A percentile compares a stretch with the other conserved stretches of the same genome.
Conservation (phyloP, 2,329 filamentous ascomycete genomes). For the Claviceps pazoutovae region DNA sequence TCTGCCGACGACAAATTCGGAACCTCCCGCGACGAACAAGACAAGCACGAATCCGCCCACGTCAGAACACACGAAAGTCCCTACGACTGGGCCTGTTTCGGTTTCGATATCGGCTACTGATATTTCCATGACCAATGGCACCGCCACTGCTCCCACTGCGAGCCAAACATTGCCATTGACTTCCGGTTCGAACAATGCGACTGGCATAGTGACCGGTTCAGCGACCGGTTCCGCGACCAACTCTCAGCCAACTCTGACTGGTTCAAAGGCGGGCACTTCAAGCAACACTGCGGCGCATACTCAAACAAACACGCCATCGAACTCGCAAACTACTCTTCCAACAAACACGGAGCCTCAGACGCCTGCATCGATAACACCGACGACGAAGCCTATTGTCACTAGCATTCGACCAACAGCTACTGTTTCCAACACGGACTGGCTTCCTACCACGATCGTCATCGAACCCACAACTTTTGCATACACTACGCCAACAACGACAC, state of each 20-base stretch:
- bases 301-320: too few relatives aligned
- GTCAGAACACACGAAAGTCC: neutral
- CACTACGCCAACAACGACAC: constrained; percentile 15
- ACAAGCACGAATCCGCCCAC: constrained; percentile 1
- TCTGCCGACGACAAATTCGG: neutral
- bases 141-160: neutral
- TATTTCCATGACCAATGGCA: constrained; percentile 4
- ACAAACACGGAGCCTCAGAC: constrained; percentile 7
- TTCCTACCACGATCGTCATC: constrained; percentile 49
- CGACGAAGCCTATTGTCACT: constrained; percentile 16
- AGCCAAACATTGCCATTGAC: constrained; percentile 2
- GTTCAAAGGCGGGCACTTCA: constrained; percentile 9
- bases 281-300: constrained; percentile 1
- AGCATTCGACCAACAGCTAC: constrained; percentile 29
- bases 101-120: constrained; percentile 1
- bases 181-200: constrained; percentile 6
- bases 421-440: constrained; percentile 30
- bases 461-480: constrained; percentile 29
- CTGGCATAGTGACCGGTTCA: neutral
- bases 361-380: constrained; percentile 4
- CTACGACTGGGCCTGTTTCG: neutral
- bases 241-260: neutral
- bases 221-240: neutral
- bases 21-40: constrained; percentile 5
- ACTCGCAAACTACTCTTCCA: neutral